Base-by-base conservation (phyloP, 371 early-diverging fungal species). In the Rhizopus stolonifer region DNA sequence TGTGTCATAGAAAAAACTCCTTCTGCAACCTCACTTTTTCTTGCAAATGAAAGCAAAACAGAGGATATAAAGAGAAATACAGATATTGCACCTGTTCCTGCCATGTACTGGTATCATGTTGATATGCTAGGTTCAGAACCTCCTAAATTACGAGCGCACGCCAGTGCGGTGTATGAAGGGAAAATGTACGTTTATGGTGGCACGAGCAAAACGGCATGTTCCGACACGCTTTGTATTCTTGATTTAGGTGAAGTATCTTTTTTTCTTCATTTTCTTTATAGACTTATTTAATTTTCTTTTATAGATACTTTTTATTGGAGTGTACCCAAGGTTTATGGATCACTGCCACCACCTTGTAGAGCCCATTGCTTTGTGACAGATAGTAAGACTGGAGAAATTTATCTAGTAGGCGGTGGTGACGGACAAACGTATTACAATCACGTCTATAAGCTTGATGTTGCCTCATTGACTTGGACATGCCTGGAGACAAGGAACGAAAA, bases 121-220 rank as follows among this genome's bases (percentile, higher is more conserved):
- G 70, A 58, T 13, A 72, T 82, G 4, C 74, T 79, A 62, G 93
- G 93, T 38, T 61, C 61, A 26, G 74, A 74, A 7, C 89, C 89
- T 21, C 77, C 81, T 25, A 72, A 83, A 14, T 53, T 91, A 48
- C 77, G 94, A 50, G 92, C 91, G 11, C 94, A 94, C 60, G 82
- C 89, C 0, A 81, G 86, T 55, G 90, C 80, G 7, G 72, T 84
- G 14, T 85, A 90, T n/a, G 84, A 81, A 7, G 90, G 84, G 21
- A 65, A 77, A 23, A 79, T 94, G 58, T 92, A 78, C 61, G 81
- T 93, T 18, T 93, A 91, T 80, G 94, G 94, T 49, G 94, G 94
- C 18, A 86, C 89, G 58, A 89, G 88, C 60, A 79, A 77, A 45
- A 61, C 70, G 22, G 70, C 65, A 8, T 92, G 91, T 57, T 91